Evolutionary conservation across 2,329 filamentous ascomycete genomes (phyloP).

Genomic region (Peltaster fructicola): DNA sequence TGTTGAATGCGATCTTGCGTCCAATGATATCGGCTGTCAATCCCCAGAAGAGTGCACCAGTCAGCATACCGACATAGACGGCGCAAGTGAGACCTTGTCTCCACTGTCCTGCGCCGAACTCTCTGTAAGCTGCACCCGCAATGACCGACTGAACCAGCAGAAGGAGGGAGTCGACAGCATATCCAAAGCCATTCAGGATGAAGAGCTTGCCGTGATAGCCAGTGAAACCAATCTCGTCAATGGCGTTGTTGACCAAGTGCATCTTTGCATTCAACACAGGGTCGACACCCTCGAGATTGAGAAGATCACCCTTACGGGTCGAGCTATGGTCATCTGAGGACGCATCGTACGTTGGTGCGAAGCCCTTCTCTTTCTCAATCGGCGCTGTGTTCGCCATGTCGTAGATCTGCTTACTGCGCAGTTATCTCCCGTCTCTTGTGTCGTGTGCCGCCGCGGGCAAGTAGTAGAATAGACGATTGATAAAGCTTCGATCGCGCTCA

Average conservation of each 20-base stretch:
- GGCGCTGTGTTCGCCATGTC: too few relatives aligned
- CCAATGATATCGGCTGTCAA: conserved; percentile 50
- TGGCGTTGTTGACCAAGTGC: conserved; percentile 49
- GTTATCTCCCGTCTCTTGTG: too few relatives aligned
- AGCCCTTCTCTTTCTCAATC: too few relatives aligned
- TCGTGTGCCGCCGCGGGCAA: too few relatives aligned
- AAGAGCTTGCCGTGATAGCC: conserved; percentile 41
- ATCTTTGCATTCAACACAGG: conserved; percentile 48
- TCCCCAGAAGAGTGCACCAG: conserved; percentile 51
- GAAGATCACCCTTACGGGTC: conserved; percentile 31
- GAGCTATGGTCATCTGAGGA: conserved; percentile 10
- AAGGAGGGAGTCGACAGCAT: conserved; percentile 39
- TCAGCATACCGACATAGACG: conserved; percentile 37
- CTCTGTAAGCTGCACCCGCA: conserved; percentile 37
- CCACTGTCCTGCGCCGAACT: conserved; percentile 41
- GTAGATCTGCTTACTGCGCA: too few relatives aligned
- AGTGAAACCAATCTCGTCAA: conserved; percentile 37
- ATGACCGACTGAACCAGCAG: conserved; percentile 47
- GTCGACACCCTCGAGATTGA: conserved; percentile 40
- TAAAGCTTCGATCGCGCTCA: too few relatives aligned
- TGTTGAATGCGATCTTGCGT: conserved; percentile 50
- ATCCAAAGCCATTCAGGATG: conserved; percentile 44
- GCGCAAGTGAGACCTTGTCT: conserved; percentile 40
- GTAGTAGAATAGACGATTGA: too few relatives aligned
- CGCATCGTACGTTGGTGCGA: too few relatives aligned